Evolutionary conservation across 805 yeast species (phyloP), one percentile per base, ranked within the genome.

Genomic region (Saturnispora gosingensis): DNA sequence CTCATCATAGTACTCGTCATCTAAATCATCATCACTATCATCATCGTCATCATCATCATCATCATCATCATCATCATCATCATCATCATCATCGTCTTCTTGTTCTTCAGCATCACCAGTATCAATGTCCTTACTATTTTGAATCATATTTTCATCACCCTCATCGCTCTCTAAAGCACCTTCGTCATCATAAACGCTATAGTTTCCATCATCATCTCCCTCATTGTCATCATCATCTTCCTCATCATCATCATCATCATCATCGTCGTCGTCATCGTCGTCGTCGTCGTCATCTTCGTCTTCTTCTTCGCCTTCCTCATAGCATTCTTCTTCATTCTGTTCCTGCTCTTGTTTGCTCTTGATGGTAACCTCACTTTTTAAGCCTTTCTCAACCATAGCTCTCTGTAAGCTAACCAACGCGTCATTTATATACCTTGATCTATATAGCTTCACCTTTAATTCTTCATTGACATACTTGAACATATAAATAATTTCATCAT

Each of bases 401-500:
- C 59, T 65, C 46, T 68, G 67, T 45, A 84, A 63, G 13, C 61
- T 65, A 2, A 57, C 51, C 8, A 76, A 67, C 6, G 84, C 75
- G 36, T 75, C 81, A 39, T 63, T 66, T 35, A 76, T 56, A 82
- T 48, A 1, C 85, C 83, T 50, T 67, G 74, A 8, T 64, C 67
- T 61, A 82, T 84, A 47, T 78, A 73, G 32, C 3, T 30, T n/a
- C 20, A 28, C 45, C 2, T 65, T 57, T 0, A 54, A 49, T 22
- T 62, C 40, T 5, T 22, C 20, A 25, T 50, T 49, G 9, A 56
- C 30, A 20, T 42, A 28, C 0, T 9, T 38, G 20, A 45, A n/a
- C 36, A 75, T 67, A 32, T 72, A 76, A 22, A 66, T 61, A n/a
- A 86, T 57, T 46, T 72, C 72, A 56, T 81, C 81, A 43, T 76